phyloP scores from a whole-genome alignment of 2,329 filamentous ascomycete species.

The Penicillium sp. region DNA sequence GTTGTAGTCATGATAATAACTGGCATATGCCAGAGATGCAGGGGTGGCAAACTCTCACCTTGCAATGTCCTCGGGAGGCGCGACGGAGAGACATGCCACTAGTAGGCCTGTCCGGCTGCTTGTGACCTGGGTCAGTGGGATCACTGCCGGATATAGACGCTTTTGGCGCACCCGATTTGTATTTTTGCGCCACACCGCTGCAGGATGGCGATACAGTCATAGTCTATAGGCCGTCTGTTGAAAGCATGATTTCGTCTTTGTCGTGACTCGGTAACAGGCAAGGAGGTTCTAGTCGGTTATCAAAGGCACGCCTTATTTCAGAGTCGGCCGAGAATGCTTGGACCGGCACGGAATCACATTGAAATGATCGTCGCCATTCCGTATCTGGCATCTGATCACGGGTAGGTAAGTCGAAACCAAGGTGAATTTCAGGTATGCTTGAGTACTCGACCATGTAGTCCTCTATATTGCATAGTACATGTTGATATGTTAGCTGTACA shows the following conservation, averaged over 20 bases:
- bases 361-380: background rate
- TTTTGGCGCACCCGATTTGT: background rate
- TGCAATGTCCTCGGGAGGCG: background rate
- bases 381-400: background rate
- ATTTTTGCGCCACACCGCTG: slow-evolving; percentile 1
- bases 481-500: background rate
- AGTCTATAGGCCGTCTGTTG: background rate
- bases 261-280: background rate
- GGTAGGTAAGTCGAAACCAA: background rate
- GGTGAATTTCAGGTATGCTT: background rate
- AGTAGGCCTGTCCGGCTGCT: background rate
- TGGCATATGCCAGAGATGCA: background rate
- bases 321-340: background rate
- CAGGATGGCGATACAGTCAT: background rate
- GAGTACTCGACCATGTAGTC: background rate
- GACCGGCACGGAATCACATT: background rate
- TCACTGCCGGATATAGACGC: background rate
- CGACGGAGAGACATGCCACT: background rate
- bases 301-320: background rate
- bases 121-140: background rate
- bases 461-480: background rate
- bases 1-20: background rate
- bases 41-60: background rate
- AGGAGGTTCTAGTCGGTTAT: background rate
- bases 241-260: background rate